Evolutionary conservation across 805 yeast species (phyloP), one percentile per base, ranked within the genome.

Genomic region (Metschnikowia henanensis): DNA sequence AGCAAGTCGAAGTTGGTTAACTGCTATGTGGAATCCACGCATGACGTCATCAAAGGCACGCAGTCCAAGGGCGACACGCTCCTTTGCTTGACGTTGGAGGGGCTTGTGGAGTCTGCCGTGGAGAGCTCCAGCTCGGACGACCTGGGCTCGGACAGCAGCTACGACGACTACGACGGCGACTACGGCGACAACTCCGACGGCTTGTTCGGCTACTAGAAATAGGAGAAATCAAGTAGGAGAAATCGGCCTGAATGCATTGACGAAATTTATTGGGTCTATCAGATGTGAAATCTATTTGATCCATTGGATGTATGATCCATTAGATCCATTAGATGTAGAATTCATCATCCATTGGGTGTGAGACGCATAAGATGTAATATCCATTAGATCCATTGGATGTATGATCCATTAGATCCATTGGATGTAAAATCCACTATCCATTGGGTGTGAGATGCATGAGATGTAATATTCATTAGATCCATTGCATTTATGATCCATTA

Each of bases 1-100:
- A 58, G 73, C 42, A 87, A 84, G 62, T 72, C 80, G 33, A 81
- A 76, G 59, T 75, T 94, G 50, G 79, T 82, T 12, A 84, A 84
- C 54, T 92, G 97, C 72, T 83, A 87, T 50, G 84, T 94, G 20
- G 98, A 91, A 63, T 87, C 95, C 8, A 72, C 81, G 1, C 88
- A 83, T 60, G 72, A 71, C 16, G 91, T 94, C 18, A 72, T 77
- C 2, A 69, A 77, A 54, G 81, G 83, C 40, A 69, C 74, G 9
- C 67, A 60, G 33, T 53, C 76, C 21, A 82, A 82, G 64, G 84
- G 84, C 48, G 87, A 82, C 53, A 79, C 81, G 0, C 65, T 82
- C 43, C 59, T 70, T 40, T 62, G 69, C 49, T 64, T 73, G 50
- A 57, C 70, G 12, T 63, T 72, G 48, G 75, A 70, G 45, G 75